These are phyloP conservation scores for Barbarea vulgaris DNA, from an alignment of 345 rosid genomes.

Conservation along the genomic window DNA sequence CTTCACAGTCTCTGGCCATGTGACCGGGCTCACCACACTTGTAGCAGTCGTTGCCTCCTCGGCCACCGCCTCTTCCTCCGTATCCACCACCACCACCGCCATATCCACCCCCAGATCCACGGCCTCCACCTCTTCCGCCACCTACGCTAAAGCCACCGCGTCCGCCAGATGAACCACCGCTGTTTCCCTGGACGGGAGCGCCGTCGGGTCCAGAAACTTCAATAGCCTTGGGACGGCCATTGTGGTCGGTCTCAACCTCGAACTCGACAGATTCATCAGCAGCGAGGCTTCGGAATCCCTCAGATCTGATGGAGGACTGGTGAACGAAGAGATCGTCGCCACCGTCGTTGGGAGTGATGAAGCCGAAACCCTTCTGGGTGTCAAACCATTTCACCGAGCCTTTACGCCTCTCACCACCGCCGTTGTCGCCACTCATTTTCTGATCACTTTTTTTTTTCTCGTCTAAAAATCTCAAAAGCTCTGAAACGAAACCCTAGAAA, in stretches of 20 bases:
- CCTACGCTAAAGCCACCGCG: conserved; percentile 34
- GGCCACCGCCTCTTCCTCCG: conserved; percentile 31
- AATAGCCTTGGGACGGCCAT: conserved; percentile 69
- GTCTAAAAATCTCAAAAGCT: background rate
- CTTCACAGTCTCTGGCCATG: conserved; percentile 38
- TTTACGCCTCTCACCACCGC: conserved; percentile 32
- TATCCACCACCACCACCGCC: conserved; percentile 24
- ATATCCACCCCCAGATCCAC: conserved; percentile 27
- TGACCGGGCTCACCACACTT: conserved; percentile 42
- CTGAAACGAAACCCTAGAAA: conserved; percentile 25
- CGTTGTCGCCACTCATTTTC: conserved; percentile 38
- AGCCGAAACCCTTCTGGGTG: conserved; percentile 82
- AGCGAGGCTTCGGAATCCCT: conserved; percentile 73
- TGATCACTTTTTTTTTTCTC: conserved; percentile 12
- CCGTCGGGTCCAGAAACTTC: conserved; percentile 76
- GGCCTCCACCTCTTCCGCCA: conserved; percentile 40
- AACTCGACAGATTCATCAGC: conserved; percentile 73
- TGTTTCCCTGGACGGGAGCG: conserved; percentile 34
- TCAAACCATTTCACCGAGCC: conserved; percentile 82
- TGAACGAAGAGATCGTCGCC: conserved; percentile 90
- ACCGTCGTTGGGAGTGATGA: conserved; percentile 88
- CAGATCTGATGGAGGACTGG: conserved; percentile 77
- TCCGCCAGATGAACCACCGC: conserved; percentile 37
- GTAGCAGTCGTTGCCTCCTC: conserved; percentile 40
- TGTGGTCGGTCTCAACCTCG: conserved; percentile 44